These are phyloP conservation scores for Rhizoctonia solani DNA, from an alignment of 1,284 basidiomycete genomes.

Conservation along the genomic window DNA sequence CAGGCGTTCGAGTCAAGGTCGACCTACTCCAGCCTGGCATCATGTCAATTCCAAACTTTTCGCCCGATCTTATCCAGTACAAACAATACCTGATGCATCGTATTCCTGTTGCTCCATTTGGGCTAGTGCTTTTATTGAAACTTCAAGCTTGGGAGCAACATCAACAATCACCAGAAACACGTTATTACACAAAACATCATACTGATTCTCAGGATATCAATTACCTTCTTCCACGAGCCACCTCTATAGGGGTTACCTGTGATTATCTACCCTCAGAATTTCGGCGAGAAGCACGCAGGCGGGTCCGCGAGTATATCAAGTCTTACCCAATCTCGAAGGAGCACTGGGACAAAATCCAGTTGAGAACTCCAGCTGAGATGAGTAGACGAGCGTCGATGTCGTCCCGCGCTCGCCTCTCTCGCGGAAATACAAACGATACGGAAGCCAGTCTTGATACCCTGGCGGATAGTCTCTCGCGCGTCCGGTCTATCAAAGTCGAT, in stretches of 20 bases:
- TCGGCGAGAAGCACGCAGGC: neutral
- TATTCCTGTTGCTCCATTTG: conserved; percentile 19
- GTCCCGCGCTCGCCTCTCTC: no score
- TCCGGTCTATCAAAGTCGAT: no score
- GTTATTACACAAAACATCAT: conserved; percentile 19
- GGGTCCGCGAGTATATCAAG: neutral
- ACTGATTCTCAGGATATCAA: conserved; percentile 18
- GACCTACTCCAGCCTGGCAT: conserved; percentile 33
- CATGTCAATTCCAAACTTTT: conserved; percentile 24
- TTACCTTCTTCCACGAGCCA: conserved; percentile 11
- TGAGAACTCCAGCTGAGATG: neutral
- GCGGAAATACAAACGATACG: no score
- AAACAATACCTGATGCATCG: neutral
- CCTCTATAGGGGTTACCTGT: neutral
- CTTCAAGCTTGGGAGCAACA: conserved; percentile 33
- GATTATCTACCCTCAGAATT: conserved; percentile 8
- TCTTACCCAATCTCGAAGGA: neutral
- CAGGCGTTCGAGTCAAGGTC: conserved; percentile 11
- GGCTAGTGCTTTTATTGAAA: conserved; percentile 24
- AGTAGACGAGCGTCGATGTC: no score
- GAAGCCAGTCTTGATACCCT: no score
- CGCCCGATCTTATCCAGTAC: conserved; percentile 3
- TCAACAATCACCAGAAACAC: conserved; percentile 4
- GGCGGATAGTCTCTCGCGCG: no score
- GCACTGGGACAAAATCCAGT: conserved; percentile 1